Evolutionary conservation across 1,139 yeast genomes (phyloP), one percentile per base, ranked within the genome.

Genomic region (Trichomonascaceae sp.): DNA sequence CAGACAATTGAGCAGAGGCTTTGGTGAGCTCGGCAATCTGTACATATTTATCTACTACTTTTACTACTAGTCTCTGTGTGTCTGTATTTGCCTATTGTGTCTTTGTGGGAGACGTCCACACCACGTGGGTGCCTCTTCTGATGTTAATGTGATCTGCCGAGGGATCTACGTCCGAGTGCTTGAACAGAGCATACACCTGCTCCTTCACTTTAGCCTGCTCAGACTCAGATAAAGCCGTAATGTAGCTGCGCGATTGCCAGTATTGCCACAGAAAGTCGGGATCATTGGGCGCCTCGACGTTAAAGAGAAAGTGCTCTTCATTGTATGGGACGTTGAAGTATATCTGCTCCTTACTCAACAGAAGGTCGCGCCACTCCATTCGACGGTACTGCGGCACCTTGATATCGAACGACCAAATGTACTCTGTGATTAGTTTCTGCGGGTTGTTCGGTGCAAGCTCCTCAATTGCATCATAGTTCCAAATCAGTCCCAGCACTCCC

Each of bases 381-480:
- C 59, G 64, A 30, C 76, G 62, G 46, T 73, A 74, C 52, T 74
- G 81, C 5, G 81, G 82, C 16, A 74, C 76, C 3, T 53, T 52
- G 9, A 17, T 37, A 36, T 62, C 66, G 34, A 47, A 55, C 2
- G 41, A 28, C 47, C 58, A 56, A 15, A 59, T 52, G 16, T 48
- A 44, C 9, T 50, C 39, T 2, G 61, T 52, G 16, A 57, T 40
- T 22, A 45, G 35, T 17, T 43, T 45, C 53, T 64, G 68, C 47
- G 62, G 54, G 17, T 50, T 43, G 13, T 40, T 42, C 3, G 41
- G 43, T 9, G 48, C 42, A 30, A 48, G 43, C 2, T 36, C 34
- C 8, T 47, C 51, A 4, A 47, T 43, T 23, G 62, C 62, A 46
- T 75, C 81, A 43, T 62, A 69, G 50, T 75, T 75, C 82, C 82